A percentile compares a stretch with the other conserved stretches of the same genome.
These are phyloP conservation scores for Pelargonium myrrhifolium DNA, from an alignment of 441 rosid genomes.

Conservation along the genomic window DNA sequence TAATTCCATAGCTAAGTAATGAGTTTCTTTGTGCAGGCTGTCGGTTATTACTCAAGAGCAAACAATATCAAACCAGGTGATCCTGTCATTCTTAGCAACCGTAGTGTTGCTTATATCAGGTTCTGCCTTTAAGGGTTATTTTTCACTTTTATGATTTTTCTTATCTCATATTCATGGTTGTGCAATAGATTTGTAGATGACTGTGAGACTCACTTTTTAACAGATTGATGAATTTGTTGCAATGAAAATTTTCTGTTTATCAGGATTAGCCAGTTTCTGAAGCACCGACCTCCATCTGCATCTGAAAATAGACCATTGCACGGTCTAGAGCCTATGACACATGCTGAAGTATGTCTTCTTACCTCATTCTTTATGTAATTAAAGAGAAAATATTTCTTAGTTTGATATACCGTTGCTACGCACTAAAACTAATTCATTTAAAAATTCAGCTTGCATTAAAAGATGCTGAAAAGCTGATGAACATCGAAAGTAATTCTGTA, in stretches of 20 bases:
- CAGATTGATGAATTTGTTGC: slow-evolving; percentile 12
- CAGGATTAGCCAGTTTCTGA: slow-evolving; percentile 76
- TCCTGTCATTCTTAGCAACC: slow-evolving; percentile 68
- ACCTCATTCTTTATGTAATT: slow-evolving; percentile 4
- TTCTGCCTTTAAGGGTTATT: slow-evolving; percentile 17
- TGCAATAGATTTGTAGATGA: background rate
- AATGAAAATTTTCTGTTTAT: slow-evolving; percentile 18
- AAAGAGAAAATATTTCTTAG: background rate
- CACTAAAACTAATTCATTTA: slow-evolving; percentile 13
- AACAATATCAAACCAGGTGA: slow-evolving; percentile 64
- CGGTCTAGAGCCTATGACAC: slow-evolving; percentile 85
- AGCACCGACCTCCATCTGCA: slow-evolving; percentile 56
- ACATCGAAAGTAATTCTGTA: slow-evolving; percentile 42
- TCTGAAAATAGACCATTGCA: slow-evolving; percentile 68
- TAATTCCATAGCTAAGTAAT: slow-evolving; percentile 15
- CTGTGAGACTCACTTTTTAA: background rate
- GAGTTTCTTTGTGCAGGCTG: slow-evolving; percentile 43
- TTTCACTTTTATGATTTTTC: slow-evolving; percentile 5
- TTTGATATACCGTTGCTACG: slow-evolving; percentile 11
- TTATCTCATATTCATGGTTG: background rate
- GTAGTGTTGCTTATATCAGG: slow-evolving; percentile 83
- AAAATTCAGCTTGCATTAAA: slow-evolving; percentile 75
- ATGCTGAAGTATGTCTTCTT: slow-evolving; percentile 66
- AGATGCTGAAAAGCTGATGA: slow-evolving; percentile 81
- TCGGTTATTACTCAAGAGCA: slow-evolving; percentile 70